Evolutionary conservation across 2,329 filamentous ascomycete genomes (phyloP), one percentile per base, ranked within the genome.

Genomic region (Zalaria obscura): DNA sequence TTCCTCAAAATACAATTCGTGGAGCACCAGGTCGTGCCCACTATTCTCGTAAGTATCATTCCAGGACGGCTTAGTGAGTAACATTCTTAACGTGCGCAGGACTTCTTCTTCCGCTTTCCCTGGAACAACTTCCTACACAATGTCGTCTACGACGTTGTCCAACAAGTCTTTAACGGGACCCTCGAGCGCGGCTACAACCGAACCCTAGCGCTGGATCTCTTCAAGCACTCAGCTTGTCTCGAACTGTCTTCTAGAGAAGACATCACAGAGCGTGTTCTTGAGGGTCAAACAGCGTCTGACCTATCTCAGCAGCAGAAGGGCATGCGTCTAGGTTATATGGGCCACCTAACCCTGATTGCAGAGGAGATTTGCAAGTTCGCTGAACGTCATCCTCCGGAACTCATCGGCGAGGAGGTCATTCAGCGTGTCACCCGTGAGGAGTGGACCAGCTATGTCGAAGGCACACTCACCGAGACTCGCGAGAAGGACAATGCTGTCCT

Each of bases 61-160:
- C 7, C n/a, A 7, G 29, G n/a, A 32, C 18, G 6, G 27, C 26
- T 18, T 38, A 10, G 27, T 26, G 26, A 9, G 25, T 27, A 6
- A 5, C 44, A 9, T 25, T 40, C 32, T 18, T 26, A 27, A 31
- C 40, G 25, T 39, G n/a, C 34, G 6, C 49, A 93, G 86, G 84
- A 87, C 43, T 96, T 96, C 68, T 98, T 98, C 66, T 98, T 98
- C 68, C 78, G 82, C 45, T 98, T 96, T 55, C 89, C 91, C 1
- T 98, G 91, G 91, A 98, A 98, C 63, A 98, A 98, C 61, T 98
- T 98, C 57, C 73, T 98, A 36, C 91, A 98, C 64, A 98, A 98
- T 56, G 91, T 98, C 35, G 91, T 98, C 38, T 98, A 98, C 58
- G 91, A 98, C 60, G 88, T 98, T 55, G 85, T 98, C 35, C 91